phyloP scores from a whole-genome alignment of 2,329 filamentous ascomycete genomes.

The Scolecobasidium constrictum region DNA sequence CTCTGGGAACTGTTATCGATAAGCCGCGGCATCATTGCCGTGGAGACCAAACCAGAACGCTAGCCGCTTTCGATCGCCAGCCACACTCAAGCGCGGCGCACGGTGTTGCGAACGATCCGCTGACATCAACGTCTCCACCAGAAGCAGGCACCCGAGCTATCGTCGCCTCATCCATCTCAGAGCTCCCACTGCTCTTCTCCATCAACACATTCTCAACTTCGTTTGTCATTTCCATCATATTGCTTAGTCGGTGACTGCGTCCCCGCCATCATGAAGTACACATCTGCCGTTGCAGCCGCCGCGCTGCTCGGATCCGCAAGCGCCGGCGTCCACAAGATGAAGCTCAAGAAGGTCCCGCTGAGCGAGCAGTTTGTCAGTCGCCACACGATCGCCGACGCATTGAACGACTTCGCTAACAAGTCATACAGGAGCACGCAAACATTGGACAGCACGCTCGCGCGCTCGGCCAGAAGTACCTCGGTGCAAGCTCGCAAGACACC shows the following conservation, averaged over 20 bases:
- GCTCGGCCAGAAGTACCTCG: constrained; percentile 95
- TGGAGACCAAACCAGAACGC: too few species aligned
- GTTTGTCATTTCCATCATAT: constrained; percentile 4
- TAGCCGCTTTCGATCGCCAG: too few species aligned
- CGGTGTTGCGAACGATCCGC: too few species aligned
- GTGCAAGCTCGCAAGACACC: constrained; percentile 59
- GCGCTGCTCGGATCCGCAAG: constrained; percentile 65
- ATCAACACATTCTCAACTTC: neutral
- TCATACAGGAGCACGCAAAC: constrained; percentile 56
- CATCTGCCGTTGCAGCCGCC: constrained; percentile 59
- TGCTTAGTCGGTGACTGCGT: constrained; percentile 1
- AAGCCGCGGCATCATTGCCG: too few species aligned
- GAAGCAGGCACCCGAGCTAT: too few species aligned
- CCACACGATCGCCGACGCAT: constrained; percentile 7
- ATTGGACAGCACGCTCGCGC: constrained; percentile 72
- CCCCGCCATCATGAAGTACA: constrained; percentile 61
- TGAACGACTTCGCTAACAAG: constrained; percentile 12
- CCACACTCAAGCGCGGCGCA: too few species aligned
- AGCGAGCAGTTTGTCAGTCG: constrained; percentile 77
- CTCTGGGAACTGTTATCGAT: too few species aligned
- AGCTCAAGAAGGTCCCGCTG: constrained; percentile 92
- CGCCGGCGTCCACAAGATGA: constrained; percentile 82
- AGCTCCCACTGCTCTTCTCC: too few species aligned
- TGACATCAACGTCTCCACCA: too few species aligned
- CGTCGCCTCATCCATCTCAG: too few species aligned